These are phyloP conservation scores for Claviceps humidiphila DNA, from an alignment of 2,329 filamentous ascomycete species.

Conservation along the genomic window DNA sequence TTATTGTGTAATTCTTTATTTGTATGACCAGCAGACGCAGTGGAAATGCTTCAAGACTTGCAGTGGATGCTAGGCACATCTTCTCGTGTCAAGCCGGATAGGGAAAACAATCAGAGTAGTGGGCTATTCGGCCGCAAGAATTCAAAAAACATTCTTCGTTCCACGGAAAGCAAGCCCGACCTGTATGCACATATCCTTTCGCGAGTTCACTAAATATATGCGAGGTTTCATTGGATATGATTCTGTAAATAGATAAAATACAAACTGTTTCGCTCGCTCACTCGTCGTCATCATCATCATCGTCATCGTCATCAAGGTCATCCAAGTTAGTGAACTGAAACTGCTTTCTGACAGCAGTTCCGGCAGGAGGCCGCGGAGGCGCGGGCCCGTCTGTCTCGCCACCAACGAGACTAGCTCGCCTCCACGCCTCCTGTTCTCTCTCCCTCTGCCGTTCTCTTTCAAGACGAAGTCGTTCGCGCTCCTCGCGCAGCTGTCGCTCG, in stretches of 20 bases:
- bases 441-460: conserved; percentile 31
- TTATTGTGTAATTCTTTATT: conserved; percentile 14
- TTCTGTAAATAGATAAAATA: background rate
- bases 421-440: conserved; percentile 28
- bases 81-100: background rate
- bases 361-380: conserved; percentile 13
- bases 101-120: background rate
- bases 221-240: background rate
- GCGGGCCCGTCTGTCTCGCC: conserved; percentile 14
- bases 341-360: conserved; percentile 32
- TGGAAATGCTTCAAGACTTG: conserved; percentile 3
- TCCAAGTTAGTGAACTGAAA: conserved; percentile 43
- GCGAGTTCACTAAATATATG: background rate
- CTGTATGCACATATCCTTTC: background rate
- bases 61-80: background rate
- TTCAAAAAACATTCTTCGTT: background rate
- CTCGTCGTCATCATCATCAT: conserved; percentile 20
- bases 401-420: conserved; percentile 23
- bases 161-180: background rate
- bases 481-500: conserved; percentile 26
- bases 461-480: conserved; percentile 24
- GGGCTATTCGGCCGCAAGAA: background rate
- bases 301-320: conserved; percentile 38
- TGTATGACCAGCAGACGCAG: conserved; percentile 18
- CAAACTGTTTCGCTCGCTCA: background rate